Percentiles rank a stretch among this genome's conserved stretches.
These are phyloP conservation scores for Rhizophagus prolifer DNA, from an alignment of 192 early-diverging fungal species.

Conservation along the genomic window DNA sequence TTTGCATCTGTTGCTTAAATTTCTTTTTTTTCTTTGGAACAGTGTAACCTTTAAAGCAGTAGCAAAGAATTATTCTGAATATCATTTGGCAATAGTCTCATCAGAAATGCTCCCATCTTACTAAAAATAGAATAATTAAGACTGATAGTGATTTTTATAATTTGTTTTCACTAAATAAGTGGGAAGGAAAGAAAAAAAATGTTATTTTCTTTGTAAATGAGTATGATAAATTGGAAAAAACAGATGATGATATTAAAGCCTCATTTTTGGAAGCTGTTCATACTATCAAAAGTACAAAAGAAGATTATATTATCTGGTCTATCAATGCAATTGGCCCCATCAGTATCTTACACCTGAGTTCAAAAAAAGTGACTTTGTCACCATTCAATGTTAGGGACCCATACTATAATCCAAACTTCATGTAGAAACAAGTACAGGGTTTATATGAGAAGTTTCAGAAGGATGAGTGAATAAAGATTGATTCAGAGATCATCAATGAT, in stretches of 20 bases:
- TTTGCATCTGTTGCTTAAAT: neutral
- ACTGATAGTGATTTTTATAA: slow-evolving; percentile 24
- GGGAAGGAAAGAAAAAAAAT: neutral
- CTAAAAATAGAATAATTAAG: neutral
- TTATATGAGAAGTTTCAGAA: slow-evolving; percentile 14
- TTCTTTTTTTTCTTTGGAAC: slow-evolving; percentile 5
- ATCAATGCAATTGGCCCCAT: too few relatives aligned
- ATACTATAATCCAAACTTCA: too few relatives aligned
- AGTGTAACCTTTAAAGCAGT: slow-evolving; percentile 15
- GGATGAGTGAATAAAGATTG: slow-evolving; percentile 1
- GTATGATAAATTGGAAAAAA: too few relatives aligned
- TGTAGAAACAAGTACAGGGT: neutral
- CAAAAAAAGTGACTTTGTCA: too few relatives aligned
- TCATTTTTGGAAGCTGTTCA: too few relatives aligned
- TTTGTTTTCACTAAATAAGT: neutral
- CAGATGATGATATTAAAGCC: too few relatives aligned
- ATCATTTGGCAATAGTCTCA: neutral
- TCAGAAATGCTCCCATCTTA: neutral
- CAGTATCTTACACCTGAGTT: too few relatives aligned
- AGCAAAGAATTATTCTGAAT: slow-evolving; percentile 19
- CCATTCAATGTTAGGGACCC: too few relatives aligned
- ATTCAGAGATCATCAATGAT: slow-evolving; percentile 28
- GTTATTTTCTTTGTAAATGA: slow-evolving; percentile 1
- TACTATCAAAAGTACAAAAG: too few relatives aligned
- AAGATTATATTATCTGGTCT: too few relatives aligned